Percentiles rank a stretch among this genome's conserved stretches.
Conservation (phyloP, 805 yeast species). For the Spathaspora boniae region DNA sequence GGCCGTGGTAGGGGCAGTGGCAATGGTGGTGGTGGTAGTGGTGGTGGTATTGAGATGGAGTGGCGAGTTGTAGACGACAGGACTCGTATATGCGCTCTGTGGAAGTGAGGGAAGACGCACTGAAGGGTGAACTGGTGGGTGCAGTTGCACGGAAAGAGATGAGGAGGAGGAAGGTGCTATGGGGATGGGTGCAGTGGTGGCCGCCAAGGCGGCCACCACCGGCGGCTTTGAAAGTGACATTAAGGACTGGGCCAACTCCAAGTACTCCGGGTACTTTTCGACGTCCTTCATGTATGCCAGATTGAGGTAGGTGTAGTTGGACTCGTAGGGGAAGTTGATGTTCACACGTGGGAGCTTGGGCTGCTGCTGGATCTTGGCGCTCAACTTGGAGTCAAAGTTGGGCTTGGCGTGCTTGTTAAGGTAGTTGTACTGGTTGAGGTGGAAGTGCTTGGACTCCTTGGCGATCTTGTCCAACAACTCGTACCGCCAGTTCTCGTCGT, state of each 20-base stretch:
- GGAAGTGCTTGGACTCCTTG: slow-evolving; percentile 22
- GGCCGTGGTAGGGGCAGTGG: slow-evolving; percentile 1
- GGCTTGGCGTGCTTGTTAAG: slow-evolving; percentile 30
- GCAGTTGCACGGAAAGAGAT: too few relatives aligned
- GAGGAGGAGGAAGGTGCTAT: too few relatives aligned
- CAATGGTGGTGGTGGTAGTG: background rate
- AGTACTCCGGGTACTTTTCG: slow-evolving; percentile 44
- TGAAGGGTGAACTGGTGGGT: slow-evolving; percentile 10
- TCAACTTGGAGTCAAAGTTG: slow-evolving; percentile 35
- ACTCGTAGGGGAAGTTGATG: slow-evolving; percentile 51
- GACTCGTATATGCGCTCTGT: too few relatives aligned
- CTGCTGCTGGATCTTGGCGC: slow-evolving; percentile 19
- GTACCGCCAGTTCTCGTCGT: slow-evolving; percentile 43
- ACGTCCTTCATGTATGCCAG: slow-evolving; percentile 48
- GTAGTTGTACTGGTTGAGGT: slow-evolving; percentile 27
- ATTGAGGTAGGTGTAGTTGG: slow-evolving; percentile 48
- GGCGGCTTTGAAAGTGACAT: slow-evolving; percentile 30
- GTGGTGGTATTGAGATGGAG: too few relatives aligned
- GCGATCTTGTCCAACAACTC: slow-evolving; percentile 36
- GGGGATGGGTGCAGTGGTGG: too few relatives aligned
- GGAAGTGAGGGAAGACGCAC: slow-evolving; percentile 15
- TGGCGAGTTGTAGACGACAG: too few relatives aligned
- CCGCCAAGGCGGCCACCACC: too few relatives aligned
- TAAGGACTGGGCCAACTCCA: slow-evolving; percentile 44
- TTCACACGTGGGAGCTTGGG: slow-evolving; percentile 14